Base-by-base conservation (phyloP, 192 early-diverging fungal species). In the Linnemannia zychae region DNA sequence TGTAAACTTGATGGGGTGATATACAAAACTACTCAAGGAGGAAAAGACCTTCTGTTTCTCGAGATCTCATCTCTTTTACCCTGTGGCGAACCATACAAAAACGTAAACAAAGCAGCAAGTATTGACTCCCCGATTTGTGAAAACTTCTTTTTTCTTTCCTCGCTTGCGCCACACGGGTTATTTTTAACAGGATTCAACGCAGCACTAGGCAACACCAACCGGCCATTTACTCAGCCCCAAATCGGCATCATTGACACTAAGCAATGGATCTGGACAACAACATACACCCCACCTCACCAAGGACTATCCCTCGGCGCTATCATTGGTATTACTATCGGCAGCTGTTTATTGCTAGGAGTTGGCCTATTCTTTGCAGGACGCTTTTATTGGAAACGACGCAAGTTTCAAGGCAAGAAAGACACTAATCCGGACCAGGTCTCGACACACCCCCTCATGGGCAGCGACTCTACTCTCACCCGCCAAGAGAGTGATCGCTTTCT, bases 221-320 rank as follows among this genome's bases (percentile, higher is more conserved):
- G 40, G n/a, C 28, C 65, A 33, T 85, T 85, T 65, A 57, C 83
- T 15, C n/a, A 72, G 13, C 77, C 68, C 17, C 83, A 85, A 53
- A 57, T 79, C 3, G 83, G 74, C 0, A 75, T 85, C 28, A 76
- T 85, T n/a, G 76, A 85, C 33, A 79, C 77, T 12, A 79, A 67
- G 16, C 57, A 57, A 11, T 71, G 70, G 74, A 17, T 22, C 34
- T 85, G 77, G 77, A 67, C 63, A 15, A 12, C 33, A 6, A 65
- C 44, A 34, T 84, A 75, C n/a, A 67, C 57, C 33, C 57, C 72
- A 7, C 18, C 20, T 5, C 6, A 13, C 57, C 7, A 7, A 33
- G 46, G 20, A 20, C 38, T 46, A 24, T 53, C 82, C 20, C n/a
- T 44, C 9, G 74, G 60, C 7, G 78, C 53, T 16, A 57, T 79